These are phyloP conservation scores for Coriaria nepalensis DNA, from an alignment of 306 rosid species.

Conservation along the genomic window DNA sequence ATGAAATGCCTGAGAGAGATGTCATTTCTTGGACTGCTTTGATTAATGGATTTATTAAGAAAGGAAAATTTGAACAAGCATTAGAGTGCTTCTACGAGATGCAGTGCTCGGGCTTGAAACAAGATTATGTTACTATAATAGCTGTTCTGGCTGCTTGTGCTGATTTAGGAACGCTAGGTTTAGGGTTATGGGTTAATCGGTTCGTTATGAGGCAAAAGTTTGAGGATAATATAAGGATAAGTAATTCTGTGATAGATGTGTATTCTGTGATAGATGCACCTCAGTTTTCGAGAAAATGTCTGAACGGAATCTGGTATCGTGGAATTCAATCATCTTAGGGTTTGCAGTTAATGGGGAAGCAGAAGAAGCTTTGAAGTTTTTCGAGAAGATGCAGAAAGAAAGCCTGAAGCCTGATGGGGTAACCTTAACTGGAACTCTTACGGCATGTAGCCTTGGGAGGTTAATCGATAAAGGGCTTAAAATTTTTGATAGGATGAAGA, in stretches of 20 bases:
- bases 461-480: slow-evolving; percentile 44
- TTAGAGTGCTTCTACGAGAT: slow-evolving; percentile 57
- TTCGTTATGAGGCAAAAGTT: slow-evolving; percentile 33
- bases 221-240: slow-evolving; percentile 34
- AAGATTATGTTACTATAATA: slow-evolving; percentile 71
- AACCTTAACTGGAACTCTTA: slow-evolving; percentile 76
- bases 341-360: slow-evolving; percentile 67
- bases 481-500: slow-evolving; percentile 53
- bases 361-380: slow-evolving; percentile 50
- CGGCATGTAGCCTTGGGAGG: slow-evolving; percentile 81
- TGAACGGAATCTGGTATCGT: slow-evolving; percentile 44
- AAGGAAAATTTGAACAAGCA: slow-evolving; percentile 42
- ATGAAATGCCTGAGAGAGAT: slow-evolving; percentile 61
- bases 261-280: slow-evolving; percentile 72
- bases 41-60: slow-evolving; percentile 72
- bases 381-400: slow-evolving; percentile 49
- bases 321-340: slow-evolving; percentile 86
- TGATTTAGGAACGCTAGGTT: slow-evolving; percentile 62
- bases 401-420: slow-evolving; percentile 64
- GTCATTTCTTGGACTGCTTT: slow-evolving; percentile 70
- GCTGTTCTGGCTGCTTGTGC: slow-evolving; percentile 72
- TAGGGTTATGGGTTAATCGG: slow-evolving; percentile 65
- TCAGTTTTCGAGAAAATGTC: slow-evolving; percentile 52
- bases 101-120: slow-evolving; percentile 52
- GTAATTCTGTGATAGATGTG: slow-evolving; percentile 70